Evolutionary conservation across 2,329 filamentous ascomycete genomes (phyloP).

Genomic region (Hypomyces perniciosus): DNA sequence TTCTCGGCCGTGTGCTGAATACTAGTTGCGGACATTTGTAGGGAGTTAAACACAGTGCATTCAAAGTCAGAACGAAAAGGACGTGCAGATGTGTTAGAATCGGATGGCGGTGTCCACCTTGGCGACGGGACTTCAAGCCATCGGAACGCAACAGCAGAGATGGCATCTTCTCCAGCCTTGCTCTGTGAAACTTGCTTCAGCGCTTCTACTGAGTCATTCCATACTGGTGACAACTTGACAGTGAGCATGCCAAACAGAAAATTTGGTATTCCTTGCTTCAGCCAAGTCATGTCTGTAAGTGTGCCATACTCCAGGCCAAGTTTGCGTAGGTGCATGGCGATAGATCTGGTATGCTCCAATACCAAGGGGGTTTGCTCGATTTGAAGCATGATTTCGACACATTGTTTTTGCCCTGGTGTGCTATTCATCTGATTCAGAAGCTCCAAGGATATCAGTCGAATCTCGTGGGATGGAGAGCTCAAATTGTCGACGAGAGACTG

Average conservation of each 20-base stretch:
- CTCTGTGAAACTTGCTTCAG: constrained; percentile 68
- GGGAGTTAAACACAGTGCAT: constrained; percentile 65
- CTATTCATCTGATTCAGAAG: constrained; percentile 57
- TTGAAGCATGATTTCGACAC: constrained; percentile 57
- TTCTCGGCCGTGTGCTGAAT: constrained; percentile 48
- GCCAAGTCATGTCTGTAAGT: constrained; percentile 54
- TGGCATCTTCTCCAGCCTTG: constrained; percentile 63
- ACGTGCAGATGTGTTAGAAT: constrained; percentile 30
- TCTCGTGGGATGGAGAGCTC: constrained; percentile 64
- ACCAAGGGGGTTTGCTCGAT: constrained; percentile 75
- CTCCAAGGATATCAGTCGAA: constrained; percentile 67
- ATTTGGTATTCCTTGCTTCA: constrained; percentile 65
- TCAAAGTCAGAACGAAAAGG: constrained; percentile 67
- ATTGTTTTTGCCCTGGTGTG: constrained; percentile 19
- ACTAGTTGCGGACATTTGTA: constrained; percentile 47
- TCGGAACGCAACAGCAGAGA: constrained; percentile 66
- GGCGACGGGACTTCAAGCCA: constrained; percentile 64
- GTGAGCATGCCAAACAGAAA: constrained; percentile 90
- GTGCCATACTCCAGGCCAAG: constrained; percentile 60
- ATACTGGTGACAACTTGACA: constrained; percentile 75
- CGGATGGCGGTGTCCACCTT: constrained; percentile 42
- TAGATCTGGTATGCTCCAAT: constrained; percentile 66
- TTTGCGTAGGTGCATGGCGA: constrained; percentile 82
- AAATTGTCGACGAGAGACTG: constrained; percentile 66
- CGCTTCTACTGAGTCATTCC: constrained; percentile 75